Base-by-base conservation (phyloP, 441 rosid species). In the Adansonia gregorii region DNA sequence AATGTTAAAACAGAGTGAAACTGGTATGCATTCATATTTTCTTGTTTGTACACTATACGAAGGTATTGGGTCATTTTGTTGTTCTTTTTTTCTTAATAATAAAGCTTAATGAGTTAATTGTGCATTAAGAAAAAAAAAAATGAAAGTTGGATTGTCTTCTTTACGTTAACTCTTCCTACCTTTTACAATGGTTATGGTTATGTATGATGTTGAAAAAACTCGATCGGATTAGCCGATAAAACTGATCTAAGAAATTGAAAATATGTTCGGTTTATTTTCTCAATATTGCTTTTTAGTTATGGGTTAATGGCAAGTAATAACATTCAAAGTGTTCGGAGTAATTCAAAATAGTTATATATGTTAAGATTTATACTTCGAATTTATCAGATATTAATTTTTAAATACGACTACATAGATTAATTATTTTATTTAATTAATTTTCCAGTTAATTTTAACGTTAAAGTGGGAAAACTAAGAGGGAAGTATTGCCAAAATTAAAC, bases 1-100 rank as follows among this genome's bases (percentile, higher is more conserved):
- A 77, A 75, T 35, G 69, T 4, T 19, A 82, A 60, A 66, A 73
- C 67, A 31, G 68, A 59, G n/a, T 81, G 78, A 77, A 41, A 15
- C 7, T 63, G 64, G 64, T 39, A 31, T 31, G 24, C 15, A 27
- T 20, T 14, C 15, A 20, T 41, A 43, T 24, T 65, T 75, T 35
- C 71, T 31, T 31, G 19, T 75, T 31, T 63, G 78, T 19, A 60
- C 58, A 63, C 61, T 14, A 51, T 8, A 9, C 43, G 56, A 70
- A 70, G 45, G 60, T 15, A 4, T 24, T 10, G 60, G 14, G 24
- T 31, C 8, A 52, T 52, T 71, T 31, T 52, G 8, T 71, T 71
- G 24, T 11, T 67, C 35, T 67, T 3, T 35, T 24, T 14, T 19
- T 45, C 27, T 45, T 20, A n/a, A 51, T 67, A 22, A 68, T 48